Evolutionary conservation across 768 basidiomycete species (phyloP).

Genomic region (Gautieria morchelliformis): DNA sequence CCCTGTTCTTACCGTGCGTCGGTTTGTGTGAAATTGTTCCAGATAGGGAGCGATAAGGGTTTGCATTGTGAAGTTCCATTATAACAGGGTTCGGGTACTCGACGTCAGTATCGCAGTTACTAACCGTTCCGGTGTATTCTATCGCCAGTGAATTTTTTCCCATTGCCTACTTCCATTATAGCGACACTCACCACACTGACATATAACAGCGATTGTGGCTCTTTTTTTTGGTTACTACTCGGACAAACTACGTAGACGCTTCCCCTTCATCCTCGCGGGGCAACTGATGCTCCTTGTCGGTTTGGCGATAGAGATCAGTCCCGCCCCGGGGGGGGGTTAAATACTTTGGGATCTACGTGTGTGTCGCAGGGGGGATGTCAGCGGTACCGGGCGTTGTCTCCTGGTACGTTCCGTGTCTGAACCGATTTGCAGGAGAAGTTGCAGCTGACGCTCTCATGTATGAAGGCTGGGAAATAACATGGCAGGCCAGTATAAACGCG

Average conservation of each 20-base stretch:
- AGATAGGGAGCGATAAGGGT: not conserved
- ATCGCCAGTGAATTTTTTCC: conserved; percentile 40
- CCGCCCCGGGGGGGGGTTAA: conserved; percentile 41
- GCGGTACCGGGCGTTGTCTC: conserved; percentile 49
- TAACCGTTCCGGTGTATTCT: conserved; percentile 64
- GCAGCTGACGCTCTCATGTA: not conserved
- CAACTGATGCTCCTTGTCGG: conserved; percentile 46
- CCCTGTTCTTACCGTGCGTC: conserved; percentile 60
- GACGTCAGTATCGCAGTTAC: conserved; percentile 47
- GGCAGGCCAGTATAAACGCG: conserved; percentile 62
- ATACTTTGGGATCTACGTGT: conserved; percentile 66
- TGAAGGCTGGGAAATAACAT: conserved; percentile 57
- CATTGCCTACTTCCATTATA: not conserved
- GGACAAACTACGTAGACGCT: conserved; percentile 45
- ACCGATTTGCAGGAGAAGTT: no score
- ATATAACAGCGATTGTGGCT: conserved; percentile 38
- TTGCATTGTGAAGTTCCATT: conserved; percentile 36
- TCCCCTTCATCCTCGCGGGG: conserved; percentile 46
- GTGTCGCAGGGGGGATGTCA: conserved; percentile 52
- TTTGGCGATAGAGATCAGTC: conserved; percentile 54
- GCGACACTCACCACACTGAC: not conserved
- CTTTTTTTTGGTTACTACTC: conserved; percentile 46
- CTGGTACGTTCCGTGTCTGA: conserved; percentile 31
- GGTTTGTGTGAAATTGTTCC: not conserved
- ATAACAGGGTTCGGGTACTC: conserved; percentile 55